Evolutionary conservation across 345 rosid species (phyloP), one percentile per base, ranked within the genome.

Genomic region (Eucalyptus polybractea): DNA sequence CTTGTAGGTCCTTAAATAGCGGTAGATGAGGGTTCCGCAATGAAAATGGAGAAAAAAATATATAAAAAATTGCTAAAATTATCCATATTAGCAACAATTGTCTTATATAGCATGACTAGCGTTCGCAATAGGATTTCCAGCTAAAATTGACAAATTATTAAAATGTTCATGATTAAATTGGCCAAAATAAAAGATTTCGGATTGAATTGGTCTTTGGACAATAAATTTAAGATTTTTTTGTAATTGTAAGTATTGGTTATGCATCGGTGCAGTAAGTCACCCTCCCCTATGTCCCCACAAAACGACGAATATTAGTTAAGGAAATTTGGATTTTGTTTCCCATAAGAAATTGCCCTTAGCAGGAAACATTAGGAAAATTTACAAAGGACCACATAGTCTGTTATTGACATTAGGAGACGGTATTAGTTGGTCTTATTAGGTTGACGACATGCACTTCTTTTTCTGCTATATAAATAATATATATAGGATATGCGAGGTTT

Each of bases 191-290:
- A 60, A 60, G 16, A 6, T 62, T 27, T 6, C 1, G 0, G 4
- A 62, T 29, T 29, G n/a, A 27, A 12, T 62, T 0, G 1, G 7
- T 3, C 7, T 62, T 0, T 0, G 0, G 7, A 62, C 0, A 27
- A 62, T 62, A 62, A 13, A 29, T 27, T 62, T 29, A 62, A 13
- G 8, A 5, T 60, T 60, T 6, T 60, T 60, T 60, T 60, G 7
- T 29, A 12, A 29, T 62, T 1, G 4, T 27, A n/a, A n/a, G 76
- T 65, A 65, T 14, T n/a, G 40, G 21, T 65, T 7, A n/a, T n/a
- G 40, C 37, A n/a, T 65, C 6, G 76, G 37, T n/a, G 76, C 40
- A n/a, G 37, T 7, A 7, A 62, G 72, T 62, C 19, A 62, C 33
- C 14, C 69, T 62, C 69, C 33, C 31, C 33, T 62, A 14, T 29